Percentiles rank a stretch among this genome's conserved stretches.
phyloP scores from a whole-genome alignment of 1,139 yeast species.

The Hemisphaericaspora xylanilytica region DNA sequence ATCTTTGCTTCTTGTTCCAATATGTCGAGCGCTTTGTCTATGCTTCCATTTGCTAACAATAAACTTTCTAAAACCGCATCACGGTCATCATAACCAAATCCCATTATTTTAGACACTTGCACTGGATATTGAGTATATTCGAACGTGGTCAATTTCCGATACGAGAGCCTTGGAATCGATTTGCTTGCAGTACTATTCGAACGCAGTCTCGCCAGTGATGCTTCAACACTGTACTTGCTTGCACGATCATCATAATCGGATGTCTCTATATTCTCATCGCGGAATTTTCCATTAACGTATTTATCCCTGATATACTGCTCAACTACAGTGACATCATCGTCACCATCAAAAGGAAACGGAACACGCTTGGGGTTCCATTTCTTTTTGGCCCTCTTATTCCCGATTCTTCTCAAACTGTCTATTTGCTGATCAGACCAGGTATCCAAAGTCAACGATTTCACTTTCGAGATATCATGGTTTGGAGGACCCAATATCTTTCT shows the following conservation, averaged over 20 bases:
- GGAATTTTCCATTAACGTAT: constrained; percentile 46
- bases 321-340: constrained; percentile 50
- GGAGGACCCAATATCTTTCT: constrained; percentile 64
- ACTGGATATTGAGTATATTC: constrained; percentile 42
- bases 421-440: constrained; percentile 66
- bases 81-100: constrained; percentile 47
- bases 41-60: constrained; percentile 44
- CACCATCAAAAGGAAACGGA: constrained; percentile 72
- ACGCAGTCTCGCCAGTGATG: constrained; percentile 18
- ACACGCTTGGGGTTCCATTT: constrained; percentile 61
- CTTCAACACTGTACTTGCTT: constrained; percentile 14
- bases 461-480: constrained; percentile 50
- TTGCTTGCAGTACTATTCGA: constrained; percentile 21
- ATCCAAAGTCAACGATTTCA: constrained; percentile 81
- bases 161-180: constrained; percentile 35
- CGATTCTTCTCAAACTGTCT: constrained; percentile 55
- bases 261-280: constrained; percentile 31
- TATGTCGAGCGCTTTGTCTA: constrained; percentile 48
- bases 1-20: constrained; percentile 40
- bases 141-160: constrained; percentile 41
- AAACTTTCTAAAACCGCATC: constrained; percentile 53
- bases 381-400: constrained; percentile 62
- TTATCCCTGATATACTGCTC: constrained; percentile 54
- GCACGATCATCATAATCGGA: constrained; percentile 25
- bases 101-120: constrained; percentile 38